Conservation (phyloP, 176 grass and related monocot species). For the Aegilops bicornis region DNA sequence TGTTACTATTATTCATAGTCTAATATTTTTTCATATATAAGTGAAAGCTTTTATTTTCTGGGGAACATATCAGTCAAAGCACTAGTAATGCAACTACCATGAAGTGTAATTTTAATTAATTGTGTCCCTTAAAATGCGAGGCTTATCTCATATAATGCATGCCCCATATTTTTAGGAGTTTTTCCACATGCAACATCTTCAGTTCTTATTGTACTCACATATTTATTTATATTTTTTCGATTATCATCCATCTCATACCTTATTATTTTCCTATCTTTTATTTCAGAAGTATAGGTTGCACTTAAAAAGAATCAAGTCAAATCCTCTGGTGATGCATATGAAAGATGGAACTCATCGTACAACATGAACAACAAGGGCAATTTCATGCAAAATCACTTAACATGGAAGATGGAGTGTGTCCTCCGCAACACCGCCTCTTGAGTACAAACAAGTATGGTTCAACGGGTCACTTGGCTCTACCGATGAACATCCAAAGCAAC, state of each 20-base stretch:
- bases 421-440: not conserved
- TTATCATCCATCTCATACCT: not conserved
- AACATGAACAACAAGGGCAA: conserved; percentile 12
- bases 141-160: not conserved
- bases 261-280: not conserved
- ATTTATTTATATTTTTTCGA: not conserved
- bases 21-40: not conserved
- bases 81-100: not conserved
- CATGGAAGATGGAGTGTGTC: conserved; percentile 11
- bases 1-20: not conserved
- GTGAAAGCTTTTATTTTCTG: not conserved
- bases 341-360: conserved; percentile 8
- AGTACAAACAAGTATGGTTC: conserved; percentile 13
- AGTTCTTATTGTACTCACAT: not conserved
- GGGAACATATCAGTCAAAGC: too few relatives aligned
- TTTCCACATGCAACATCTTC: not conserved
- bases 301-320: conserved; percentile 25
- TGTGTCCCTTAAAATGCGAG: not conserved
- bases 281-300: conserved; percentile 72
- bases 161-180: not conserved
- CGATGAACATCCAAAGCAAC: conserved; percentile 8
- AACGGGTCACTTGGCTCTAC: not conserved
- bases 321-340: conserved; percentile 15
- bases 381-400: conserved; percentile 25
- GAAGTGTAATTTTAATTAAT: not conserved